These are phyloP conservation scores for Penicillium sp. DNA, from an alignment of 2,329 filamentous ascomycete genomes.

Conservation along the genomic window DNA sequence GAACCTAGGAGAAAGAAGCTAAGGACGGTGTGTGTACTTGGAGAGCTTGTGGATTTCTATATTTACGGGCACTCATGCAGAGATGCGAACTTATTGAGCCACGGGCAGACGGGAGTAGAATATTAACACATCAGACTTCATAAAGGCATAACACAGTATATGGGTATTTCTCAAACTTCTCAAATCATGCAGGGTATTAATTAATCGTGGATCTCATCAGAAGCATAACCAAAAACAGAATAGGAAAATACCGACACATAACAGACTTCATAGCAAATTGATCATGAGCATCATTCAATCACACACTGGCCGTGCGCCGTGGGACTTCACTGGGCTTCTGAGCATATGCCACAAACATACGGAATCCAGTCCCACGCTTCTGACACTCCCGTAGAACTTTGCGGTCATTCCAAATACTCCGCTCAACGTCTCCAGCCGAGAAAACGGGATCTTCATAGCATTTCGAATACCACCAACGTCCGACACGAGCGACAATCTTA, in stretches of 20 bases:
- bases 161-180: conserved; percentile 13
- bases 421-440: conserved; percentile 45
- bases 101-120: no score
- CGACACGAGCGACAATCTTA: conserved; percentile 86
- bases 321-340: conserved; percentile 62
- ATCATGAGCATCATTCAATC: conserved; percentile 17
- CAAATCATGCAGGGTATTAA: conserved; percentile 10
- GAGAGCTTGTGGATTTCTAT: no score
- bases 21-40: no score
- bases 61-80: no score
- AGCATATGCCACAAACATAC: conserved; percentile 86
- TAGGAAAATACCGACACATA: background rate
- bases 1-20: no score
- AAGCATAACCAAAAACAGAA: conserved; percentile 2
- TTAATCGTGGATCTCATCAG: conserved; percentile 13
- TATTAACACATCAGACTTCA: conserved; percentile 2
- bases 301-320: conserved; percentile 45
- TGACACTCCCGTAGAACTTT: conserved; percentile 78
- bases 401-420: conserved; percentile 75
- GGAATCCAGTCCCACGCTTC: conserved; percentile 78
- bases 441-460: conserved; percentile 75
- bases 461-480: conserved; percentile 91
- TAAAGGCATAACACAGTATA: conserved; percentile 8
- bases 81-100: no score
- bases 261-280: conserved; percentile 2